Evolutionary conservation across 371 early-diverging fungal genomes (phyloP), one percentile per base, ranked within the genome.

Genomic region (Actinomortierella ambigua): DNA sequence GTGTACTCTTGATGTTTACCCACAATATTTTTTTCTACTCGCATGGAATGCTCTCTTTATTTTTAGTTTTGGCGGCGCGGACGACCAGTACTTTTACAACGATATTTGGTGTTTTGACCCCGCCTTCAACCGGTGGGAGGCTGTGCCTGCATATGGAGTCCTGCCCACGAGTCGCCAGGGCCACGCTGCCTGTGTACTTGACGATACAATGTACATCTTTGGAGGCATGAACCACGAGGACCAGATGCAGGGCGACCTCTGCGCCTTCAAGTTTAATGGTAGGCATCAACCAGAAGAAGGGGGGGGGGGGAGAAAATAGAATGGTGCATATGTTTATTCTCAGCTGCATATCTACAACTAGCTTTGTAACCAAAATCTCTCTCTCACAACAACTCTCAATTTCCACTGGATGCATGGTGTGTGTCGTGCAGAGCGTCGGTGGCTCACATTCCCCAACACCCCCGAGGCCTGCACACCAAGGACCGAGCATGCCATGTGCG

Each of bases 401-500:
- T 11, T 53, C 26, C 6, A 20, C 46, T 34, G 47, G 15, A 15
- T 48, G n/a, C 26, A 0, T 46, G n/a, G n/a, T 43, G 3, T 14
- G 24, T 47, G 24, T 4, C 42, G 11, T 20, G 43, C 65, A 82
- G 85, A 81, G 26, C 82, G 85, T 55, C 84, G 90, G 49, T 90
- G 91, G 91, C 85, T 86, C 63, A 88, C 84, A 56, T 92, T 91
- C 75, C 88, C 87, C 50, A 85, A 88, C 58, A 88, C 88, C 79
- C 81, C 88, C 4, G 85, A 90, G 6, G 64, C 86, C 17, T 88
- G 90, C 57, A 82, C 88, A 23, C 85, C 90, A 24, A 83, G 90
- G 48, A 77, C 82, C 50, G 85, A 84, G 28, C 81, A 85, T 18
- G 81, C 87, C 0, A 83, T 92, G 70, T 83, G 88, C 20, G 77